phyloP scores from a whole-genome alignment of 2,329 filamentous ascomycete genomes.

The Zalaria obscura region DNA sequence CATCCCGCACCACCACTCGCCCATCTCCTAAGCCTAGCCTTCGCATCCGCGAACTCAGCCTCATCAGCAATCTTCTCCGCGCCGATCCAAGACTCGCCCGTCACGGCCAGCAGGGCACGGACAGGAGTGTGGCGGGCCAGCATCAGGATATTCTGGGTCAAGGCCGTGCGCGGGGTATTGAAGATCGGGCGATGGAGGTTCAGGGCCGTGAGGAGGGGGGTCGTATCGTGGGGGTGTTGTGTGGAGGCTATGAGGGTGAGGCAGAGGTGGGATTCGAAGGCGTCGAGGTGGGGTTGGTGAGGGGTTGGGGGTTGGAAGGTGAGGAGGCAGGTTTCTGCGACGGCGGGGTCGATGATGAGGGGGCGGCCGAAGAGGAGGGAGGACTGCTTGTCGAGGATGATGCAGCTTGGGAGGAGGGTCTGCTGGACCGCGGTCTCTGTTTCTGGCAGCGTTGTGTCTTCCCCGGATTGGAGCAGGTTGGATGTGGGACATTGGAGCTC shows the following conservation, averaged over 20 bases:
- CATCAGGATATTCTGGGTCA: constrained; percentile 20
- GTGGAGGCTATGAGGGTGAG: too few species aligned
- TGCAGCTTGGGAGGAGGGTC: too few species aligned
- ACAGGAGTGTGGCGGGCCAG: constrained; percentile 24
- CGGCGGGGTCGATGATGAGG: background rate
- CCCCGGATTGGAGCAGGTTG: too few species aligned
- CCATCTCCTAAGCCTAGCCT: constrained; percentile 22
- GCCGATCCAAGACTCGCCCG: constrained; percentile 31
- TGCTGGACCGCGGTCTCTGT: too few species aligned
- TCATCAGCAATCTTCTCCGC: constrained; percentile 24
- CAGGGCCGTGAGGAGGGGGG: constrained; percentile 9
- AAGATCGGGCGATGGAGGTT: too few species aligned
- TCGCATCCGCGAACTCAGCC: constrained; percentile 18
- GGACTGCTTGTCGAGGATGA: background rate
- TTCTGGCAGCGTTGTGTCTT: too few species aligned
- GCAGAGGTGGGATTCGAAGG: too few species aligned
- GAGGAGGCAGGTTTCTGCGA: background rate
- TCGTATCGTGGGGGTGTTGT: background rate
- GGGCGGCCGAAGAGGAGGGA: background rate
- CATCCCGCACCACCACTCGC: constrained; percentile 2
- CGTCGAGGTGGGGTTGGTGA: too few species aligned
- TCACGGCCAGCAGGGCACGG: constrained; percentile 27
- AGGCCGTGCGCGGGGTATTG: constrained; percentile 4
- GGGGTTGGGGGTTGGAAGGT: too few species aligned
- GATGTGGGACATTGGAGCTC: too few species aligned